Percentiles rank a stretch among this genome's conserved stretches.
Conservation (phyloP, 305 asterid genomes). For the Fraxinus floribunda region DNA sequence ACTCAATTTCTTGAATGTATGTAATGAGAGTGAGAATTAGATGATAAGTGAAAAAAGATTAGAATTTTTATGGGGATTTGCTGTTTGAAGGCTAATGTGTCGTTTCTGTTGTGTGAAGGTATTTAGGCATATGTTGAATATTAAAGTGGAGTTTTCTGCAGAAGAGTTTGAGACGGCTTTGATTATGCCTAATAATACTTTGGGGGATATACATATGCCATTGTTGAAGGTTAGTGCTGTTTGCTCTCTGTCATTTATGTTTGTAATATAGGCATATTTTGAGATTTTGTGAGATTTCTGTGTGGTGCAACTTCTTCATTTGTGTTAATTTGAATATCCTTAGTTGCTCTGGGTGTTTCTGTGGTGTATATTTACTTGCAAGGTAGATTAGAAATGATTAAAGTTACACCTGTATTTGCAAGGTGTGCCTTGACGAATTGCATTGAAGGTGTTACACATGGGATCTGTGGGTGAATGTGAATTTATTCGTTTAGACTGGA, state of each 20-base stretch:
- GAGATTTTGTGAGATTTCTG: slow-evolving; percentile 17
- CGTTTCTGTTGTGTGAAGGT: slow-evolving; percentile 50
- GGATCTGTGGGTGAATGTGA: background rate
- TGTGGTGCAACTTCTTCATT: slow-evolving; percentile 9
- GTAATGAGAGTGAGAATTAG: slow-evolving; percentile 26
- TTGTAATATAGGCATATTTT: slow-evolving; percentile 8
- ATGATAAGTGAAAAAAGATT: slow-evolving; percentile 6
- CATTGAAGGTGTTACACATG: background rate
- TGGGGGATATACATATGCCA: slow-evolving; percentile 93
- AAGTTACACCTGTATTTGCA: background rate
- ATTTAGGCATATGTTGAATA: slow-evolving; percentile 82
- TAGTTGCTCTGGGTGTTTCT: background rate
- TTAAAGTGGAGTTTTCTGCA: slow-evolving; percentile 82
- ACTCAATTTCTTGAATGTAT: slow-evolving; percentile 87
- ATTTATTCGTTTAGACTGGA: background rate
- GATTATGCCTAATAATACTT: slow-evolving; percentile 73
- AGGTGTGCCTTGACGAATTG: background rate
- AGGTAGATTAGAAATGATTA: background rate
- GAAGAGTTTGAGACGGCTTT: slow-evolving; percentile 98
- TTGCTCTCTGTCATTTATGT: background rate
- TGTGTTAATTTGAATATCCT: background rate
- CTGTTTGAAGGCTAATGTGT: slow-evolving; percentile 24
- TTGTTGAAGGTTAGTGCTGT: slow-evolving; percentile 70
- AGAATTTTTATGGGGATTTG: slow-evolving; percentile 20
- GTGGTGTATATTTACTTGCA: background rate